These are phyloP conservation scores for Yarrowia osloensis DNA, from an alignment of 805 yeast species.

Conservation along the genomic window DNA sequence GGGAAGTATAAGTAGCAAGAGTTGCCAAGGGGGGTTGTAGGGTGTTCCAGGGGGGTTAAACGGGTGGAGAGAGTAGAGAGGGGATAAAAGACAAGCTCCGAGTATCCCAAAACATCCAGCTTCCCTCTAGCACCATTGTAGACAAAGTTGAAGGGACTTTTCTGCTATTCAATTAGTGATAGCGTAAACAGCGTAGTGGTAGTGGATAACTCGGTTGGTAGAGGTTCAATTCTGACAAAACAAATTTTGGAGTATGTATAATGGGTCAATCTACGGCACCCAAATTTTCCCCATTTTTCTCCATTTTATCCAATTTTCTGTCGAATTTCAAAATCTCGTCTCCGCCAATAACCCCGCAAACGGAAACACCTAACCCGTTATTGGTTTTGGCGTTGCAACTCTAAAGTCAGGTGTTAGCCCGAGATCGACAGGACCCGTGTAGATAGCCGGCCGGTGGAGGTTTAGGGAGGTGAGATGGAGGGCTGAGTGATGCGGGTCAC, in stretches of 20 bases:
- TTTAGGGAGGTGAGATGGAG: not conserved
- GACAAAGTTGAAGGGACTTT: not conserved
- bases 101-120: not conserved
- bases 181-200: not conserved
- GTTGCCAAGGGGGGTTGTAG: not conserved
- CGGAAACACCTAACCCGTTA: constrained; percentile 9
- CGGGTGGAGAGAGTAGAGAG: too few species aligned
- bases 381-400: constrained; percentile 24
- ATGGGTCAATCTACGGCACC: too few species aligned
- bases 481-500: not conserved
- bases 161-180: not conserved
- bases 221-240: too few species aligned
- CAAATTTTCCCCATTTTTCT: not conserved
- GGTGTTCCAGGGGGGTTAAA: not conserved
- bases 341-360: constrained; percentile 7
- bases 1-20: constrained; percentile 17
- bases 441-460: not conserved
- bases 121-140: not conserved
- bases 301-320: too few species aligned
- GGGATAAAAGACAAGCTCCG: too few species aligned
- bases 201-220: not conserved
- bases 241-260: too few species aligned
- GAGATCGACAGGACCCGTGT: not conserved
- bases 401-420: not conserved
- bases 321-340: not conserved